Conservation (phyloP, 1,139 yeast genomes). For the Wickerhamomyces sp. region DNA sequence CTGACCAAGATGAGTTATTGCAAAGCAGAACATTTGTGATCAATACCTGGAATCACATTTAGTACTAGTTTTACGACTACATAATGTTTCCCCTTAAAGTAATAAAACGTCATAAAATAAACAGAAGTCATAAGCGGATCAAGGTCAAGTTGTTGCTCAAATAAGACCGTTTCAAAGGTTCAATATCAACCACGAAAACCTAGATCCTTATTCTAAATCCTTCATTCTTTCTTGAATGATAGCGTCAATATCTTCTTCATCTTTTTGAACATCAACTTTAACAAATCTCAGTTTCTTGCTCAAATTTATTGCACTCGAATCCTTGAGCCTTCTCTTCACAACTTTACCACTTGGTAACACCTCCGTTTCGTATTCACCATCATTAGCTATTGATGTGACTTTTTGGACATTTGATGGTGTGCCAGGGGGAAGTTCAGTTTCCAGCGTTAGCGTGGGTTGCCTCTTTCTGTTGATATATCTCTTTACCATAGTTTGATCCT, state of each 20-base stretch:
- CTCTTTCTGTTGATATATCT: constrained; percentile 19
- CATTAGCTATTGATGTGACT: constrained; percentile 13
- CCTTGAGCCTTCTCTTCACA: constrained; percentile 36
- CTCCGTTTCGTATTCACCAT: constrained; percentile 41
- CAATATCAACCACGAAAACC: background rate
- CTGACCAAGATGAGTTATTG: too few relatives aligned
- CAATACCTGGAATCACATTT: too few relatives aligned
- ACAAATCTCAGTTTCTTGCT: constrained; percentile 32
- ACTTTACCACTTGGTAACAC: constrained; percentile 67
- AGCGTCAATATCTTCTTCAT: constrained; percentile 54
- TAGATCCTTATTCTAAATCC: constrained; percentile 27
- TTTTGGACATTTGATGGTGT: constrained; percentile 32
- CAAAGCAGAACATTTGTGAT: too few relatives aligned
- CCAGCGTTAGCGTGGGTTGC: constrained; percentile 24
- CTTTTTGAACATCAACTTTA: constrained; percentile 21
- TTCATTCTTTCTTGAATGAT: constrained; percentile 52
- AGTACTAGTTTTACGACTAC: too few relatives aligned
- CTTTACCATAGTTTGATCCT: constrained; percentile 28
- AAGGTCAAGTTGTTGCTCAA: too few relatives aligned
- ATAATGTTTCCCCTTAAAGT: too few relatives aligned
- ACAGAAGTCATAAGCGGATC: too few relatives aligned
- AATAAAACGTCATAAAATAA: too few relatives aligned
- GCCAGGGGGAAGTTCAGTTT: constrained; percentile 47
- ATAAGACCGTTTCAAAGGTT: too few relatives aligned
- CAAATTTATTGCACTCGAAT: constrained; percentile 23